Percentiles rank a stretch among this genome's conserved stretches.
These are phyloP conservation scores for Carex cristatella DNA, from an alignment of 176 grass and related monocot species.

Conservation along the genomic window DNA sequence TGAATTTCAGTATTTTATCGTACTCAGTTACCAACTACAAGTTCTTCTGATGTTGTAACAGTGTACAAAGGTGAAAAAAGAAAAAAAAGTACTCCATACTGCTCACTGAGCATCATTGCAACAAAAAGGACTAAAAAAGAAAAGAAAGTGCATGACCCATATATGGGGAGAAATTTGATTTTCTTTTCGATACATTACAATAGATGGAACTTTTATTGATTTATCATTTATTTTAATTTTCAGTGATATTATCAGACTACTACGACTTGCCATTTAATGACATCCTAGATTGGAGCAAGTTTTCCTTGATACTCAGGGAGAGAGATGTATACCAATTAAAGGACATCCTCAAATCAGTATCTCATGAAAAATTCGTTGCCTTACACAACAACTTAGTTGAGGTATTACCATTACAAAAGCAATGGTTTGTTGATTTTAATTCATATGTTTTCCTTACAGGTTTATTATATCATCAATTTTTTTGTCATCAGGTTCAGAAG, in stretches of 20 bases:
- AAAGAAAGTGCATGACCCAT: not conserved
- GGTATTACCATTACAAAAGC: constrained; percentile 2
- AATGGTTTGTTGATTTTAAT: not conserved
- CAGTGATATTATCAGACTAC: constrained; percentile 35
- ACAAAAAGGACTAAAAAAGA: not conserved
- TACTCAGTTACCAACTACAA: not conserved
- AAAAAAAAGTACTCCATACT: not conserved
- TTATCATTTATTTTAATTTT: constrained; percentile 1
- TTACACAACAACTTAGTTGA: constrained; percentile 62
- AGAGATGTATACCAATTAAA: constrained; percentile 80
- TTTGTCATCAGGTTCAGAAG: constrained; percentile 66
- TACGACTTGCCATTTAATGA: constrained; percentile 54
- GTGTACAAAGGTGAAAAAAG: not conserved
- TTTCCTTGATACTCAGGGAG: constrained; percentile 77
- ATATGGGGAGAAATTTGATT: not conserved
- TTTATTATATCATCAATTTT: constrained; percentile 6
- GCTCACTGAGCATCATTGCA: not conserved
- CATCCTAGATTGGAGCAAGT: constrained; percentile 47
- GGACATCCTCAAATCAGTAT: constrained; percentile 71
- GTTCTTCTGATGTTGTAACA: not conserved
- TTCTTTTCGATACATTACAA: not conserved
- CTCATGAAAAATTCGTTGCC: constrained; percentile 64
- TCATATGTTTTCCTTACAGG: not conserved
- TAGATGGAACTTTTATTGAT: not conserved
- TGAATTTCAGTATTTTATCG: not conserved